These are phyloP conservation scores for Pythium phragmitis DNA, from an alignment of 352 stramenopile species.

Conservation along the genomic window DNA sequence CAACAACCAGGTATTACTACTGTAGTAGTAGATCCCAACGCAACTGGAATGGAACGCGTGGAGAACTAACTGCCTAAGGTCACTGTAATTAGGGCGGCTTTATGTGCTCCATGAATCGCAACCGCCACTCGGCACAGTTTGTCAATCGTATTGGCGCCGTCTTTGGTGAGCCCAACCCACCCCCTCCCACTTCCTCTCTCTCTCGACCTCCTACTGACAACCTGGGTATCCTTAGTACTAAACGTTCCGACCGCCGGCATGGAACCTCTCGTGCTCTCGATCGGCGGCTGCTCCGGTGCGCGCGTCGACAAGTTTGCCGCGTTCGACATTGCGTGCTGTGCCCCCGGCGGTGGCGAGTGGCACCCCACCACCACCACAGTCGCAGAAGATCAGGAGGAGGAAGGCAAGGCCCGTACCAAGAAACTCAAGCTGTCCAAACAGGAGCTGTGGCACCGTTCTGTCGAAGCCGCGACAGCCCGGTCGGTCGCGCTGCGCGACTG, in stretches of 20 bases:
- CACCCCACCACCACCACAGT: neutral
- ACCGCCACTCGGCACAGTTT: slow-evolving; percentile 61
- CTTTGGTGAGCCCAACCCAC: slow-evolving; percentile 43
- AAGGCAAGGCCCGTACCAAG: slow-evolving; percentile 23
- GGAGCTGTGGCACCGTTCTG: slow-evolving; percentile 38
- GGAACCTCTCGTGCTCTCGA: slow-evolving; percentile 74
- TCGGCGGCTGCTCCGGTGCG: slow-evolving; percentile 60
- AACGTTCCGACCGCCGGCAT: slow-evolving; percentile 73
- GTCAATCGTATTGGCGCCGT: slow-evolving; percentile 43
- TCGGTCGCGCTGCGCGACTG: slow-evolving; percentile 52
- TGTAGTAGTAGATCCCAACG: neutral
- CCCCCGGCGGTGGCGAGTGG: slow-evolving; percentile 35
- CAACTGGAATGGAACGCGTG: neutral
- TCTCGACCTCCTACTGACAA: neutral
- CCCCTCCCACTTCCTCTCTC: neutral
- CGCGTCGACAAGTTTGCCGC: slow-evolving; percentile 61
- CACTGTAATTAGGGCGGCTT: slow-evolving; percentile 51
- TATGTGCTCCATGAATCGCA: slow-evolving; percentile 79
- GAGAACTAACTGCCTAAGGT: too few relatives aligned
- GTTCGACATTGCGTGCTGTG: slow-evolving; percentile 46
- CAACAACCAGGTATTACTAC: slow-evolving; percentile 62
- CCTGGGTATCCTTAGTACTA: slow-evolving; percentile 38
- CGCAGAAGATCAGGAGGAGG: neutral
- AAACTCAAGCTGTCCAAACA: slow-evolving; percentile 68
- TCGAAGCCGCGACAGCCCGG: slow-evolving; percentile 30